A percentile compares a stretch with the other conserved stretches of the same genome.
These are phyloP conservation scores for Croton setiger DNA, from an alignment of 441 rosid genomes.

Conservation along the genomic window DNA sequence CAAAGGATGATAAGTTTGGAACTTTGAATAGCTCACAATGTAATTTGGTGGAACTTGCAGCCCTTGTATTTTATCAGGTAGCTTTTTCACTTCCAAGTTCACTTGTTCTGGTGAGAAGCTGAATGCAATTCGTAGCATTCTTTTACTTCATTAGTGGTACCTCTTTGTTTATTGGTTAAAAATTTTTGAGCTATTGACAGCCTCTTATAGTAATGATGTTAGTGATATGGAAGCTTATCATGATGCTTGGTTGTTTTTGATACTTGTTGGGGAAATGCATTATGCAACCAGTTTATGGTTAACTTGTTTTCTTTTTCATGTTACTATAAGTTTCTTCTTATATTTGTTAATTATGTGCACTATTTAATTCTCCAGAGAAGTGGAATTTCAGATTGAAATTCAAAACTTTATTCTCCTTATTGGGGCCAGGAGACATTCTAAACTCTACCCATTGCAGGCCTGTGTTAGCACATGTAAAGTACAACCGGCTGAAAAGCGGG, in stretches of 20 bases:
- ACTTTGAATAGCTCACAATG: constrained; percentile 55
- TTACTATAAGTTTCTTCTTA: not conserved
- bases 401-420: not conserved
- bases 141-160: not conserved
- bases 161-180: not conserved
- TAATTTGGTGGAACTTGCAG: constrained; percentile 81
- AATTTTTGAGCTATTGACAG: not conserved
- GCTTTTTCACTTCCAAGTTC: constrained; percentile 5
- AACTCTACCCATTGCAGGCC: constrained; percentile 39
- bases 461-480: constrained; percentile 46
- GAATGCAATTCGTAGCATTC: not conserved
- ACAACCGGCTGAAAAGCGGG: constrained; percentile 55
- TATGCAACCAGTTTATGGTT: constrained; percentile 4
- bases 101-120: not conserved
- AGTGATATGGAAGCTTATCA: constrained; percentile 9
- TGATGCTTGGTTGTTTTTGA: constrained; percentile 12
- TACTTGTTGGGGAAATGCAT: not conserved
- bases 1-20: constrained; percentile 79
- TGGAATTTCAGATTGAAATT: constrained; percentile 2
- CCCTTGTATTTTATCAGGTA: constrained; percentile 78
- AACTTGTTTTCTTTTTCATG: not conserved
- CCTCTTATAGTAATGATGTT: not conserved
- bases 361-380: not conserved
- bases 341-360: not conserved
- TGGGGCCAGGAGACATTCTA: not conserved